Base-by-base conservation (phyloP, 345 rosid species). In the Turritis glabra region DNA sequence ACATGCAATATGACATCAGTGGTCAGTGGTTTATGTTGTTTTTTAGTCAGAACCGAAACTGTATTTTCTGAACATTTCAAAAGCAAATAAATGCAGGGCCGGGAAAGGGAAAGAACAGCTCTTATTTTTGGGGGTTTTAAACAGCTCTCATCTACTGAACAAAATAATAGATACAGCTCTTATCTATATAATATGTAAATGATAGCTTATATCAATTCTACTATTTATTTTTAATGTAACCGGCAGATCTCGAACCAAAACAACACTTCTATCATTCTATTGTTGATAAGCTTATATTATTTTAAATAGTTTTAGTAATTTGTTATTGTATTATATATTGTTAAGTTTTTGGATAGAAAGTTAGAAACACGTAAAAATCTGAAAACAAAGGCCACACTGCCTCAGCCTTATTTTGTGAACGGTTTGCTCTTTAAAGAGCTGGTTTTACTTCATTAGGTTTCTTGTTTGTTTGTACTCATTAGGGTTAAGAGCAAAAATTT, bases 1-100 rank as follows among this genome's bases (percentile, higher is more conserved):
- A 77, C 72, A 77, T 70, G 72, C 72, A 71, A 21, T 52, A 55
- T 71, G 72, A 62, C 80, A 55, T 77, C 66, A 77, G 65, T 63
- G 23, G 48, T 43, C 75, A 32, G 79, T 61, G 57, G 5, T 51
- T 58, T 50, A 15, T n/a, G 68, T 46, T 77, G 80, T 77, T 63
- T 54, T 62, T 21, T 70, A 70, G 67, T 55, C 76, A 54, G 76
- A 77, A 55, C 51, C 7, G 43, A 44, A 62, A 62, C 75, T 53
- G 63, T 68, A 62, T 69, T 63, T 62, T 76, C 17, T 19, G 57
- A 30, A 18, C 62, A 44, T 33, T 69, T 68, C 64, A 13, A 68
- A 76, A 68, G 17, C 50, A 59, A 25, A 53, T 48, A 60, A 30
- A 52, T 62, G 54, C 65, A 54, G 21, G 9, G 54, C 65, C 46